Conservation (phyloP, 176 grass and related monocot species). For the Calamus simplicifolius region DNA sequence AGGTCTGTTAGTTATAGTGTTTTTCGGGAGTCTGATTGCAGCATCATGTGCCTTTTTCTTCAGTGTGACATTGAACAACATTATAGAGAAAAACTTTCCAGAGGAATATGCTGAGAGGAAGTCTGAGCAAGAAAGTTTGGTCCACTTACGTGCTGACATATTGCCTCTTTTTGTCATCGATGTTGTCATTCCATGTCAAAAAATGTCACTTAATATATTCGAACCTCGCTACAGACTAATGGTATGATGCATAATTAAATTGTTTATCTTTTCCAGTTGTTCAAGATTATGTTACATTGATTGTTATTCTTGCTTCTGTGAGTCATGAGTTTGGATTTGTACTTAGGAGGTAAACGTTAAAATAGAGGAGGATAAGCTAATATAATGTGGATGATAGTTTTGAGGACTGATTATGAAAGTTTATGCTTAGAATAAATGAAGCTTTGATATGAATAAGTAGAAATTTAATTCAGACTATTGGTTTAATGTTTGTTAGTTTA, state of each 20-base stretch:
- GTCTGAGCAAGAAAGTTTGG: slow-evolving; percentile 71
- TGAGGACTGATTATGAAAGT: too few relatives aligned
- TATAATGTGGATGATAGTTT: too few relatives aligned
- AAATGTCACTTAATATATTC: slow-evolving; percentile 97
- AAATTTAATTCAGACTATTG: too few relatives aligned
- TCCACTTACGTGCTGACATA: slow-evolving; percentile 77
- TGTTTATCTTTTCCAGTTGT: too few relatives aligned
- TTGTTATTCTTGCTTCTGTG: slow-evolving; percentile 5
- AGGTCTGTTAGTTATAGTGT: slow-evolving; percentile 10
- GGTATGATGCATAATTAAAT: slow-evolving; percentile 33
- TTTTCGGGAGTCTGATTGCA: slow-evolving; percentile 30
- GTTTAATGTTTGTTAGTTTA: too few relatives aligned
- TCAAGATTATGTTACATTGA: slow-evolving; percentile 20
- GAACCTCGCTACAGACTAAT: slow-evolving; percentile 99
- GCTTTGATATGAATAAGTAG: too few relatives aligned
- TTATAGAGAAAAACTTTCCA: slow-evolving; percentile 91
- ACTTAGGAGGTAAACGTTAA: too few relatives aligned
- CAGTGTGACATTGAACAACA: slow-evolving; percentile 89
- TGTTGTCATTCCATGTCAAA: slow-evolving; percentile 92
- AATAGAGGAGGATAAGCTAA: too few relatives aligned
- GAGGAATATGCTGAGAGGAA: slow-evolving; percentile 91
- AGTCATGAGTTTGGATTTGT: too few relatives aligned
- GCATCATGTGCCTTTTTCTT: slow-evolving; percentile 36
- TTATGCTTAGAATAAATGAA: too few relatives aligned
- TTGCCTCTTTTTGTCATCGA: slow-evolving; percentile 99